Conservation (phyloP, 1,139 yeast species). For the Candida smagusa region DNA sequence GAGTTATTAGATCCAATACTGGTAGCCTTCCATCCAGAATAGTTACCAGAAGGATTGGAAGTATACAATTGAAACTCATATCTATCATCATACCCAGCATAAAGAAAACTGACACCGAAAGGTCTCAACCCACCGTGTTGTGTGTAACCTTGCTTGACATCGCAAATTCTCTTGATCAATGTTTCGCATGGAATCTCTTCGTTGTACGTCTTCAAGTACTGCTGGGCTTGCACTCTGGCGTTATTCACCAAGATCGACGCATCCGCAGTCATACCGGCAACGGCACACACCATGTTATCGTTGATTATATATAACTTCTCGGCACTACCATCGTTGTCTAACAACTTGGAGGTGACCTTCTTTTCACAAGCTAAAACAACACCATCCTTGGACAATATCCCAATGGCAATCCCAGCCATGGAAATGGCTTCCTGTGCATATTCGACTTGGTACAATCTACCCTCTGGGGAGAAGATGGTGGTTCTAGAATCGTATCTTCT, state of each 20-base stretch:
- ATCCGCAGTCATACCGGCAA: constrained; percentile 98
- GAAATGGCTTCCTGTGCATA: constrained; percentile 97
- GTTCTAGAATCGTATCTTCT: constrained; percentile 89
- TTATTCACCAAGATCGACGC: constrained; percentile 87
- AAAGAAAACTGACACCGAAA: constrained; percentile 93
- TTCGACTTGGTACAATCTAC: constrained; percentile 92
- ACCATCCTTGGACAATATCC: constrained; percentile 88
- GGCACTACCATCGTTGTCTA: constrained; percentile 91
- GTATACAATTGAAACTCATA: constrained; percentile 91
- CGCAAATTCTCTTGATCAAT: constrained; percentile 85
- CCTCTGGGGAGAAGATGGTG: constrained; percentile 97
- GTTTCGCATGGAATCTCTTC: constrained; percentile 92
- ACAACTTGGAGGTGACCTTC: constrained; percentile 85
- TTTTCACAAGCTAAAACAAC: constrained; percentile 96
- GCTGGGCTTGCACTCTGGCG: constrained; percentile 85
- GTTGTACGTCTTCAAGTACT: constrained; percentile 77
- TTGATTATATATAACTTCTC: constrained; percentile 87
- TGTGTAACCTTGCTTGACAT: constrained; percentile 95
- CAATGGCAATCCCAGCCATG: constrained; percentile 97
- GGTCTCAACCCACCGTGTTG: constrained; percentile 99
- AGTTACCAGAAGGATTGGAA: constrained; percentile 96
- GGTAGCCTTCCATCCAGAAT: constrained; percentile 98
- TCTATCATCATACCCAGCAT: constrained; percentile 92
- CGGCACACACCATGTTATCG: constrained; percentile 83
- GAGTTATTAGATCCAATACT: constrained; percentile 95